Evolutionary conservation across 768 basidiomycete genomes (phyloP).

Genomic region (Suillus hirtellus): DNA sequence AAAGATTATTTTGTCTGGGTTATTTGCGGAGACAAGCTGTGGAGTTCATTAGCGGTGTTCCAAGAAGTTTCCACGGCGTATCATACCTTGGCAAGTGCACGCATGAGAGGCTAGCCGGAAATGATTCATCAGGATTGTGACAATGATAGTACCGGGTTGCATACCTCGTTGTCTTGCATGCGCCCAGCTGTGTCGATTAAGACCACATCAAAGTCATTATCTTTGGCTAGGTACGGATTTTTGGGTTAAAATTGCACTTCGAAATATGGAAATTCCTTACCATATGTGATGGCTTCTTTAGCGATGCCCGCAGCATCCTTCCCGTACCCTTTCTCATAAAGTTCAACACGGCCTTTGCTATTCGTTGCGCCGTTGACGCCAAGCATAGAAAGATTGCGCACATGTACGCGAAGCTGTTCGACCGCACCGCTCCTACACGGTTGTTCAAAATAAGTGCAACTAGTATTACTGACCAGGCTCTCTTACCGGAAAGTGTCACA

Average conservation of each 20-base stretch:
- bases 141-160: conserved; percentile 14
- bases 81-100: conserved; percentile 89
- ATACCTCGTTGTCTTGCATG: conserved; percentile 98
- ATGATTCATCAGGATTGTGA: conserved; percentile 11
- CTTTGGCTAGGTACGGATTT: conserved; percentile 57
- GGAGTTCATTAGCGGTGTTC: not conserved
- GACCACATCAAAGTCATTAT: conserved; percentile 93
- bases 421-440: conserved; percentile 84
- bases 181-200: conserved; percentile 97
- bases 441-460: conserved; percentile 5
- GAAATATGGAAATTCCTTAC: conserved; percentile 41
- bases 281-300: conserved; percentile 89
- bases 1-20: conserved; percentile 95
- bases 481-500: conserved; percentile 93
- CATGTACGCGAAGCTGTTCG: conserved; percentile 96
- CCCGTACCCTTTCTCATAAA: conserved; percentile 96
- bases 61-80: not conserved
- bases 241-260: conserved; percentile 12
- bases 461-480: not conserved
- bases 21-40: conserved; percentile 89
- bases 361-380: conserved; percentile 65
- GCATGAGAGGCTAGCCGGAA: conserved; percentile 80
- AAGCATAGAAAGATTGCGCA: conserved; percentile 89
- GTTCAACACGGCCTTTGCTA: conserved; percentile 80
- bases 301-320: conserved; percentile 99